Percentiles rank a stretch among this genome's conserved stretches.
phyloP scores from a whole-genome alignment of 306 rosid genomes.

The Pyrus communis region DNA sequence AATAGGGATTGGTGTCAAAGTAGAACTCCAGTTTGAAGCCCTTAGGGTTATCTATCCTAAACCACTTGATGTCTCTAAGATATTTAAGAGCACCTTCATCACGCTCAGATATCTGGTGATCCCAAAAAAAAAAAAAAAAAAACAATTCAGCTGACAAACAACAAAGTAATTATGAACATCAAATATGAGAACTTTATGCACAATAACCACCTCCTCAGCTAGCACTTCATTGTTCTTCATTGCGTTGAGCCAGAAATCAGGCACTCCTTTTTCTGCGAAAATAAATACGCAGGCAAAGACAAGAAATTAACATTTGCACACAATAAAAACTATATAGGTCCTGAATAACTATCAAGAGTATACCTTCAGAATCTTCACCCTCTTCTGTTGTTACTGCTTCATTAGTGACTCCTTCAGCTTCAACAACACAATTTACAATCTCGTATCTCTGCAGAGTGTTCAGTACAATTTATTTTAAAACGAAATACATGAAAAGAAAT shows the following conservation, averaged over 20 bases:
- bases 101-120: constrained; percentile 66
- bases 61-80: constrained; percentile 84
- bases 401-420: constrained; percentile 48
- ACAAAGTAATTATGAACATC: neutral
- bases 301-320: neutral
- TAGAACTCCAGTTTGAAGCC: constrained; percentile 86
- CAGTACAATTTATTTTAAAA: neutral
- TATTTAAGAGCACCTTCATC: constrained; percentile 86
- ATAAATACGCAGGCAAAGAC: neutral
- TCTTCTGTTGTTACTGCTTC: constrained; percentile 37
- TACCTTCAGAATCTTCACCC: constrained; percentile 44
- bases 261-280: constrained; percentile 72
- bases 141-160: neutral
- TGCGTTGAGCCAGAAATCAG: constrained; percentile 85
- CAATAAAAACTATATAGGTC: neutral
- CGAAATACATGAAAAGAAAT: neutral
- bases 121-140: neutral
- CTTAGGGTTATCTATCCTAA: constrained; percentile 64
- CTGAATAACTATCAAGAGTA: neutral
- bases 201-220: constrained; percentile 67
- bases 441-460: constrained; percentile 52
- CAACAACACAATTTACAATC: constrained; percentile 66
- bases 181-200: neutral
- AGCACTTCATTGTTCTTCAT: constrained; percentile 85
- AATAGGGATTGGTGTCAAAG: constrained; percentile 70